Percentiles rank a stretch among this genome's conserved stretches.
Evolutionary conservation across 306 rosid species (phyloP).

Genomic region (Astragalus glycyphyllos): DNA sequence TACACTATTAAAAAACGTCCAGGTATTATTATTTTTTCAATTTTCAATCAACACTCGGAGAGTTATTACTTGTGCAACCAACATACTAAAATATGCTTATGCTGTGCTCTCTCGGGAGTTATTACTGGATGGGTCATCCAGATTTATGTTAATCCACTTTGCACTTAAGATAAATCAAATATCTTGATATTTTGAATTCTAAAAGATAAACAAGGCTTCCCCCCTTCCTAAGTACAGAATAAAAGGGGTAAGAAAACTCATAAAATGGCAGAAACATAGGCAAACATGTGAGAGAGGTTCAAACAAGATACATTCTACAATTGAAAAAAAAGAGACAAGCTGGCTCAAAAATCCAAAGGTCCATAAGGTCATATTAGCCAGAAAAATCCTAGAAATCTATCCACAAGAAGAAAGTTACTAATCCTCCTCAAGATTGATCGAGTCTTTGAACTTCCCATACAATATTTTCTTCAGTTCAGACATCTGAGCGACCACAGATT

Average conservation of each 20-base stretch:
- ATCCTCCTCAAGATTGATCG: slow-evolving; percentile 98
- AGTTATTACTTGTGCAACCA: too few relatives aligned
- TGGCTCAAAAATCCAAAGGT: slow-evolving; percentile 20
- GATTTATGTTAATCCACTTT: neutral
- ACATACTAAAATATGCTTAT: neutral
- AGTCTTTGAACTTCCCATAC: slow-evolving; percentile 92
- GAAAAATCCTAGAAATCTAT: slow-evolving; percentile 16
- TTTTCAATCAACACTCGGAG: too few relatives aligned
- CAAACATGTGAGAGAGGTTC: slow-evolving; percentile 19
- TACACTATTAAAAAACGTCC: too few relatives aligned
- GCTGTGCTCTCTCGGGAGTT: neutral
- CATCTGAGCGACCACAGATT: slow-evolving; percentile 78
- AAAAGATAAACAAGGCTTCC: too few relatives aligned
- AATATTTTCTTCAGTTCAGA: slow-evolving; percentile 75
- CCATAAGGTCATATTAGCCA: slow-evolving; percentile 24
- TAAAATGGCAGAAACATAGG: neutral
- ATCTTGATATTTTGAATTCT: neutral
- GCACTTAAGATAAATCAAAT: neutral
- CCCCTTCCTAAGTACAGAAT: neutral
- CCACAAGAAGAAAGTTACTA: slow-evolving; percentile 42
- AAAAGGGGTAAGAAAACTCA: neutral
- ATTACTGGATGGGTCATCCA: slow-evolving; percentile 9
- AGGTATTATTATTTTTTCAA: too few relatives aligned
- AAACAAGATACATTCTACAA: slow-evolving; percentile 30
- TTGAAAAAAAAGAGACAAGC: neutral